phyloP scores from a whole-genome alignment of 2,329 filamentous ascomycete genomes.

The Coniochaeta sp. region DNA sequence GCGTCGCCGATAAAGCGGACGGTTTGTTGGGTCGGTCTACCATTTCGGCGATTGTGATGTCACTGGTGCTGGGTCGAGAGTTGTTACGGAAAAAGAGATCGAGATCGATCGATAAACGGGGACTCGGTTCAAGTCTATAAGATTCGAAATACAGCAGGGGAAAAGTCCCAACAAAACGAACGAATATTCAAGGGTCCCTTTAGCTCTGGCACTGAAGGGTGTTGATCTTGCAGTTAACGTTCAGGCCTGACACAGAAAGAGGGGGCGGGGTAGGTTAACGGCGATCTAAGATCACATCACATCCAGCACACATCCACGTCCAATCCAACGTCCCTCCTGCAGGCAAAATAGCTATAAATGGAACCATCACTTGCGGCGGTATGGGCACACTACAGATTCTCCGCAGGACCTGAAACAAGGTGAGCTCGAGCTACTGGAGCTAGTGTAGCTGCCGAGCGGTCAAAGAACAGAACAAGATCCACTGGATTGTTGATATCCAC shows the following conservation, averaged over 20 bases:
- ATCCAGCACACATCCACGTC: background rate
- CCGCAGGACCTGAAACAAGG: background rate
- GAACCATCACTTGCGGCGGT: background rate
- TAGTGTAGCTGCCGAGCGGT: background rate
- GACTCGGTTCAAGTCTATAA: background rate
- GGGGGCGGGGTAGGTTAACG: background rate
- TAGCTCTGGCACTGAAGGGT: background rate
- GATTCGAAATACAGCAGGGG: background rate
- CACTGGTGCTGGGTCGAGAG: background rate
- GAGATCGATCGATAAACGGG: background rate
- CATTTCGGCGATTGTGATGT: slow-evolving; percentile 42
- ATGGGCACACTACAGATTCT: background rate
- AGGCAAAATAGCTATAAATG: background rate
- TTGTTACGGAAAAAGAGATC: background rate
- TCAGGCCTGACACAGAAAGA: background rate
- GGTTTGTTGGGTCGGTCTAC: slow-evolving; percentile 85
- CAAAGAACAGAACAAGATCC: background rate
- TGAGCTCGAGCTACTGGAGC: background rate
- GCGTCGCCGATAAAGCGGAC: slow-evolving; percentile 65
- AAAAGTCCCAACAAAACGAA: background rate
- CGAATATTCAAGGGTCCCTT: background rate
- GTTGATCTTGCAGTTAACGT: background rate
- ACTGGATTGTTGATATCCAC: background rate
- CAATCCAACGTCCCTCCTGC: background rate
- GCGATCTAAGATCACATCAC: background rate